phyloP scores from a whole-genome alignment of 768 basidiomycete species.

The Coprinopsis marcescibilis region DNA sequence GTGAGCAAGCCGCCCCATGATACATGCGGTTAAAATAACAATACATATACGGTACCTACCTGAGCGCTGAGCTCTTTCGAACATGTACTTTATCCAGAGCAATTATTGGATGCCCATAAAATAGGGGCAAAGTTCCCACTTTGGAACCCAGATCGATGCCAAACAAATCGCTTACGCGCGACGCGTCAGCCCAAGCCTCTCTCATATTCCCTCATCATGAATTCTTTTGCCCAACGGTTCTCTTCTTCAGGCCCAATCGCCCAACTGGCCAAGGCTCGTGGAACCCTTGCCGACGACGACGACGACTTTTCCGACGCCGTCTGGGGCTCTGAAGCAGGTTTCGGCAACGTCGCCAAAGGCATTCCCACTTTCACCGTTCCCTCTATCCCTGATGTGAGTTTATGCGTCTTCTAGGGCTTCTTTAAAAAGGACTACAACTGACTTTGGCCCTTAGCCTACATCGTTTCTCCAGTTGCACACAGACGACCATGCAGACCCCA shows the following conservation, averaged over 20 bases:
- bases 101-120: no score
- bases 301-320: slow-evolving; percentile 59
- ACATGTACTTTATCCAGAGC: no score
- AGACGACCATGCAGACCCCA: slow-evolving; percentile 91
- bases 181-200: slow-evolving; percentile 35
- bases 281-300: slow-evolving; percentile 47
- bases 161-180: slow-evolving; percentile 38
- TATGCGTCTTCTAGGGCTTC: slow-evolving; percentile 4
- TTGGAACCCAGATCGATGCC: slow-evolving; percentile 14
- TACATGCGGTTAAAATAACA: no score
- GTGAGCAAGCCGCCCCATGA: neutral
- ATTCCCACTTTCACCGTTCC: slow-evolving; percentile 71
- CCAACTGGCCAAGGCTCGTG: slow-evolving; percentile 44
- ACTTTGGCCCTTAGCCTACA: slow-evolving; percentile 55
- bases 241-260: slow-evolving; percentile 48
- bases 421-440: slow-evolving; percentile 2
- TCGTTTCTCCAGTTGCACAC: slow-evolving; percentile 91
- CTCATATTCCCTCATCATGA: slow-evolving; percentile 44
- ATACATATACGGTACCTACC: no score
- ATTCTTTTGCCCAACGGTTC: slow-evolving; percentile 62
- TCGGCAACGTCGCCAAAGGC: slow-evolving; percentile 67
- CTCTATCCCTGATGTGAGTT: slow-evolving; percentile 67
- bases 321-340: slow-evolving; percentile 84
- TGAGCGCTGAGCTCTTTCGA: no score
- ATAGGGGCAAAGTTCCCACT: slow-evolving; percentile 3